Percentiles rank a stretch among this genome's conserved stretches.
Conservation (phyloP, 352 stramenopile genomes). For the Phytophthora macrochlamydospora region DNA sequence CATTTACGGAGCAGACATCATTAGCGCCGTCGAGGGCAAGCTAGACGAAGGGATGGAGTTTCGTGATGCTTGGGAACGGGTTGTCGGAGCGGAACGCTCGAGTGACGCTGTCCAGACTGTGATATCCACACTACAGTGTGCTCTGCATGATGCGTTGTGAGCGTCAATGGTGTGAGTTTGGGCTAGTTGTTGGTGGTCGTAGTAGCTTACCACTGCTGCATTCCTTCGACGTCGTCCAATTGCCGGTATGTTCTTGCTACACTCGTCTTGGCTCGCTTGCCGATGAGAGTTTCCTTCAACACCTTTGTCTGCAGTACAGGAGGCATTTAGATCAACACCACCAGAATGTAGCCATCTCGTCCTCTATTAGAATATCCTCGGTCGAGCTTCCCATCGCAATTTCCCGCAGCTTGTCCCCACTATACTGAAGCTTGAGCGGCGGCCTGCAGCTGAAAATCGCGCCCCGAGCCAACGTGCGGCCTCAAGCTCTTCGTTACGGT, state of each 20-base stretch:
- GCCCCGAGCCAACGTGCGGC: slow-evolving; percentile 28
- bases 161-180: no score
- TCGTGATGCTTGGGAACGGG: slow-evolving; percentile 38
- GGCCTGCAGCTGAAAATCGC: background rate
- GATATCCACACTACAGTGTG: no score
- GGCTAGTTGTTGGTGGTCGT: no score
- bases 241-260: no score
- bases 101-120: no score
- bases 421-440: slow-evolving; percentile 14
- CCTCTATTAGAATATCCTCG: background rate
- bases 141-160: no score
- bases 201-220: no score
- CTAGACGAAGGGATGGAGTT: slow-evolving; percentile 42
- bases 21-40: slow-evolving; percentile 33
- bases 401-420: slow-evolving; percentile 22
- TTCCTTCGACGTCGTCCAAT: no score
- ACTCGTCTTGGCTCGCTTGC: no score
- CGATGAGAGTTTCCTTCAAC: no score
- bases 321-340: no score
- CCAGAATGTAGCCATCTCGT: background rate
- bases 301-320: no score
- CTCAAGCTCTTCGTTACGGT: slow-evolving; percentile 16
- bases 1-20: slow-evolving; percentile 48
- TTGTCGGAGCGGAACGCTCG: slow-evolving; percentile 1
- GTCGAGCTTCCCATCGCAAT: background rate